Evolutionary conservation across 2,329 filamentous ascomycete species (phyloP).

Genomic region (Shiraia bambusicola): DNA sequence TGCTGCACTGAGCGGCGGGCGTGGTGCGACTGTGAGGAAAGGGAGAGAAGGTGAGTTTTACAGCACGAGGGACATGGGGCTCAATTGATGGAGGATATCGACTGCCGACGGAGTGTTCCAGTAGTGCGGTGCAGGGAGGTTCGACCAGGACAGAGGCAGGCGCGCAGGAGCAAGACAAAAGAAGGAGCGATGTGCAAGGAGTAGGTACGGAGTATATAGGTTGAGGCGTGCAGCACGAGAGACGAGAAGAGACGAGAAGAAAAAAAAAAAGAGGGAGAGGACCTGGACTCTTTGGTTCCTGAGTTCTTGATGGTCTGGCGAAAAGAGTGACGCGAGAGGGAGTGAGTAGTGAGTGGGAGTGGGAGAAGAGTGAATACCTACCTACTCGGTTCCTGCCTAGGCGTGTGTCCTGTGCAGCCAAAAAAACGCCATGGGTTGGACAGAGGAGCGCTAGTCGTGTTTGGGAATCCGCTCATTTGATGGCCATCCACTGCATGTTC

Average conservation of each 20-base stretch:
- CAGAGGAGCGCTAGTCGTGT: slow-evolving; percentile 10
- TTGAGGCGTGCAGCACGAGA: slow-evolving; percentile 6
- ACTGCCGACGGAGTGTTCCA: background rate
- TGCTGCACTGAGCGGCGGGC: slow-evolving; percentile 5
- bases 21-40: slow-evolving; percentile 15
- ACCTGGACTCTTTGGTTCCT: slow-evolving; percentile 4
- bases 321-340: slow-evolving; percentile 11
- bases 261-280: slow-evolving; percentile 9
- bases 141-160: slow-evolving; percentile 2
- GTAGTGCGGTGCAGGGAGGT: slow-evolving; percentile 1
- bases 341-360: slow-evolving; percentile 2
- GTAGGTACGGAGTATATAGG: slow-evolving; percentile 1
- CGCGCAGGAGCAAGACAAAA: background rate
- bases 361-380: no score
- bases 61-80: slow-evolving; percentile 17
- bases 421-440: no score
- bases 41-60: slow-evolving; percentile 4
- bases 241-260: slow-evolving; percentile 13
- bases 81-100: slow-evolving; percentile 7
- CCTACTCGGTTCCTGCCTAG: no score
- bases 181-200: slow-evolving; percentile 4
- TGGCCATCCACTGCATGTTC: background rate
- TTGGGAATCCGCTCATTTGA: slow-evolving; percentile 9
- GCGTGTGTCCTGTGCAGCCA: no score
- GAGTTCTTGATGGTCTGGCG: background rate